Evolutionary conservation across 345 rosid genomes (phyloP).

Genomic region (Chamaenerion angustifolium): DNA sequence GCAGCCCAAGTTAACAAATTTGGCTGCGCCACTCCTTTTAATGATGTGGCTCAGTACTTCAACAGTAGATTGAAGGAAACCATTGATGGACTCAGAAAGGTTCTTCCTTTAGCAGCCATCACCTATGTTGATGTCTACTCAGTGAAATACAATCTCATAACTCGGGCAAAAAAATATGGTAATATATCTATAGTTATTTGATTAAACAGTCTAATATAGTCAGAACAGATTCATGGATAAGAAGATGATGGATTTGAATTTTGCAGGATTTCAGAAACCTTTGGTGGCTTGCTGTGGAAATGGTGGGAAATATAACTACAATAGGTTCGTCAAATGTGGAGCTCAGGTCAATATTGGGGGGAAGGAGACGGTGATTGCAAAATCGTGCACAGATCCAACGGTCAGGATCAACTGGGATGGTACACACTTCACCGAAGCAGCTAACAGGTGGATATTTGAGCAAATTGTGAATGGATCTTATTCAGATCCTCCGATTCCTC

Average conservation of each 20-base stretch:
- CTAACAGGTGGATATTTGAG: constrained; percentile 42
- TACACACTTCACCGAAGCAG: constrained; percentile 52
- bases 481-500: constrained; percentile 42
- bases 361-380: constrained; percentile 27
- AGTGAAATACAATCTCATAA: constrained; percentile 37
- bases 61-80: constrained; percentile 26
- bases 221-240: background rate
- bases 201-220: background rate
- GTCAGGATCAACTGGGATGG: constrained; percentile 57
- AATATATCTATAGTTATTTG: too few species aligned
- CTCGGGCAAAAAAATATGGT: constrained; percentile 41
- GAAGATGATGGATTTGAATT: background rate
- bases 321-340: constrained; percentile 37
- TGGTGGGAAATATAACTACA: constrained; percentile 58
- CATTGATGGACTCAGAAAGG: constrained; percentile 28
- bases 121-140: constrained; percentile 58
- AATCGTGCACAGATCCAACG: constrained; percentile 42
- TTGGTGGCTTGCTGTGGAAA: constrained; percentile 57
- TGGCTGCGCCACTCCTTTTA: constrained; percentile 53
- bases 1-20: constrained; percentile 25
- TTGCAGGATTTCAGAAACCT: constrained; percentile 37
- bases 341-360: constrained; percentile 26
- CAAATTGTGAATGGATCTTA: constrained; percentile 28
- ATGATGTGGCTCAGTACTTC: constrained; percentile 43
- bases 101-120: constrained; percentile 37